phyloP scores from a whole-genome alignment of 2,329 filamentous ascomycete species.

The Dothideomycetidae sp. region DNA sequence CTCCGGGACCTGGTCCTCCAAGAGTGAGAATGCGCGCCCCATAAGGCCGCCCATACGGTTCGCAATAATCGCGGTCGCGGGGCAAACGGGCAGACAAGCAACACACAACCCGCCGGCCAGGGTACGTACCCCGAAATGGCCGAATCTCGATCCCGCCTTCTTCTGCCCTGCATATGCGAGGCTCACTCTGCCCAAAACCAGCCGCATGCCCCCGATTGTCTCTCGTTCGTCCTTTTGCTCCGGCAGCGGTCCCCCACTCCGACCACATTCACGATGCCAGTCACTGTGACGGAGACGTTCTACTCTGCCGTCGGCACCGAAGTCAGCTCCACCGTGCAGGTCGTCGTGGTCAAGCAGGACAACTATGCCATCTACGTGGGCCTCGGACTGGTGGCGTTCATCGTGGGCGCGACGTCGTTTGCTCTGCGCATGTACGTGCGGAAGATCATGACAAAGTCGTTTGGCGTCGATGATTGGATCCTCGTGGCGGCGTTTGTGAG shows the following conservation, averaged over 20 bases:
- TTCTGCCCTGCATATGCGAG: too few relatives aligned
- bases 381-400: slow-evolving; percentile 1
- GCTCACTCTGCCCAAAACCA: too few relatives aligned
- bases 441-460: slow-evolving; percentile 4
- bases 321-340: not conserved
- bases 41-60: too few relatives aligned
- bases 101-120: too few relatives aligned
- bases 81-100: too few relatives aligned
- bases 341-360: not conserved
- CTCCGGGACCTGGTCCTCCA: too few relatives aligned
- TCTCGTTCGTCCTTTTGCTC: too few relatives aligned
- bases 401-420: slow-evolving; percentile 7
- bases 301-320: not conserved
- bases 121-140: too few relatives aligned
- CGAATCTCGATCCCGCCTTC: too few relatives aligned
- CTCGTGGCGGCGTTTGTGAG: slow-evolving; percentile 11
- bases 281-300: not conserved
- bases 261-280: not conserved
- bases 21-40: too few relatives aligned
- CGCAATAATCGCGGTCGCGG: too few relatives aligned
- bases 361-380: slow-evolving; percentile 1
- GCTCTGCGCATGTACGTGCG: slow-evolving; percentile 10
- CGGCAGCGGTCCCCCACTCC: slow-evolving; percentile 38
- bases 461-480: slow-evolving; percentile 11
- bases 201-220: too few relatives aligned